Percentiles rank a stretch among this genome's conserved stretches.
Evolutionary conservation across 108 stramenopile species (phyloP).

Genomic region (Tribonema minus): DNA sequence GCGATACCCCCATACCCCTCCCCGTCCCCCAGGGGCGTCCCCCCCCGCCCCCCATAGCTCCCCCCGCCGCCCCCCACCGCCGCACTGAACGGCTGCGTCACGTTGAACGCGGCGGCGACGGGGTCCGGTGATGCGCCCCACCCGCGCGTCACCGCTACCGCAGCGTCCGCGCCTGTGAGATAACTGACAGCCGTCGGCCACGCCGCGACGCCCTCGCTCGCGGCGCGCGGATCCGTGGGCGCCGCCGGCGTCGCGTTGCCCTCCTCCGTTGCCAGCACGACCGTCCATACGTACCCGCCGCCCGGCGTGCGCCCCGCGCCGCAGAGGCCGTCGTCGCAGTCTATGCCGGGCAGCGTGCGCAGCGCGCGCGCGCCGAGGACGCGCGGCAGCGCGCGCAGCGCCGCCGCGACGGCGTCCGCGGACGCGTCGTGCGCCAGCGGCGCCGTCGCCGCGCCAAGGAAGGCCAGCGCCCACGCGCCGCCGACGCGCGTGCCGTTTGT

Average conservation of each 20-base stretch:
- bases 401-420: slow-evolving; percentile 7
- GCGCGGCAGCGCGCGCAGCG: slow-evolving; percentile 12
- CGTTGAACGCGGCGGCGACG: slow-evolving; percentile 1
- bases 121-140: slow-evolving; percentile 11
- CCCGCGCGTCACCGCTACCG: neutral
- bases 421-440: slow-evolving; percentile 7
- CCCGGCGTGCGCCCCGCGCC: neutral
- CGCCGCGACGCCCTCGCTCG: slow-evolving; percentile 11
- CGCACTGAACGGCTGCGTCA: slow-evolving; percentile 31
- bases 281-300: slow-evolving; percentile 20
- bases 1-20: neutral
- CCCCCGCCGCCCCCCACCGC: slow-evolving; percentile 48
- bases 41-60: neutral
- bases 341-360: slow-evolving; percentile 3
- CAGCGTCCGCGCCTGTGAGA: slow-evolving; percentile 3
- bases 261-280: slow-evolving; percentile 5
- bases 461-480: no score
- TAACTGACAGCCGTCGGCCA: neutral
- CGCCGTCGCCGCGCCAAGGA: neutral
- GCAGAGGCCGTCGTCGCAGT: slow-evolving; percentile 24
- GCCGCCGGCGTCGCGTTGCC: slow-evolving; percentile 17
- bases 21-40: neutral
- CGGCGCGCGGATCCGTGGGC: slow-evolving; percentile 2
- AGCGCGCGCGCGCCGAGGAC: slow-evolving; percentile 4
- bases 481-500: no score